Evolutionary conservation across 2,329 filamentous ascomycete genomes (phyloP), one percentile per base, ranked within the genome.

Genomic region (Teratosphaeria destructans): DNA sequence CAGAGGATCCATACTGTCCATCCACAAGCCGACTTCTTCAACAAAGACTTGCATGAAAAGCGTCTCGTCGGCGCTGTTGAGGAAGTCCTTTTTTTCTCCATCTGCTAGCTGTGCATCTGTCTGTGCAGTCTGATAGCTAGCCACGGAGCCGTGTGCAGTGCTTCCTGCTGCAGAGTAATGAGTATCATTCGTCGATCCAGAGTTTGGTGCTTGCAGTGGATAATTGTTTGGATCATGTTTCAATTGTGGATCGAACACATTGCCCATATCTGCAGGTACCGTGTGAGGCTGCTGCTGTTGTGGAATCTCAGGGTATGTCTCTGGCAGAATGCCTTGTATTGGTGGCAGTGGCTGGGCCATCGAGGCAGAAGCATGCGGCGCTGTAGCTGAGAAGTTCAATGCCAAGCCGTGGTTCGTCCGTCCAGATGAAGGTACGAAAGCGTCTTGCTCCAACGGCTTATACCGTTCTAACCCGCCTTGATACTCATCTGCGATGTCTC

Each of bases 31-130:
- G 2, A 97, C 89, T 65, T 96, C 88, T 68, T 95, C 88, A 6
- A 95, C 87, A 71, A 95, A 97, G 0, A 91, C 86, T 72, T 95
- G 90, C 87, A 96, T 90, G 70, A 91, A 91, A n/a, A 87, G 77
- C 0, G 94, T 82, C 71, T 96, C 90, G 60, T 95, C 89, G 10
- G 85, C 82, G 3, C 83, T 84, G 64, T 83, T 85, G 54, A 96
- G 79, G 65, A 84, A 89, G 57, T 88, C 82, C 43, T 83, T 77
- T 34, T 75, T 74, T 57, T 77, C 77, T 16, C 16, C 32, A 59
- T 74, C 75, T 26, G 76, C 70, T 16, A 76, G 76, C 23, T 75
- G 56, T 26, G 64, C 56, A 14, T 67, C 63, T 23, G 63, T 61
- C 65, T 63, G 75, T 69, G 56, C 73, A 72, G 11, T 75, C 71